phyloP scores from a whole-genome alignment of 352 stramenopile genomes.

The Phytophthora melonis region DNA sequence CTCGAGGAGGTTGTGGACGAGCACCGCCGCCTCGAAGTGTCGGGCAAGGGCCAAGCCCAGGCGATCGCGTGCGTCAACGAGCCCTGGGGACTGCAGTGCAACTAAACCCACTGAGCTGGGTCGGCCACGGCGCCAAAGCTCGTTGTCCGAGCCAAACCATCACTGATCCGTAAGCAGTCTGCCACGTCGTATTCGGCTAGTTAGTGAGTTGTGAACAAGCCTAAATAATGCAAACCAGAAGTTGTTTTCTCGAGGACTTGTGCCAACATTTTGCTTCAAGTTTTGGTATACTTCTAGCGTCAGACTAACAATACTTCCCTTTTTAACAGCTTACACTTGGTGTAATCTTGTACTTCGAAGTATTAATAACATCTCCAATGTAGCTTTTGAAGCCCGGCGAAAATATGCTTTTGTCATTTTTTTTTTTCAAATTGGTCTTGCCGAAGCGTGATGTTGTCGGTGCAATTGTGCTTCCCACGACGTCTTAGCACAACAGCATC shows the following conservation, averaged over 20 bases:
- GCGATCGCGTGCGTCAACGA: conserved; percentile 1
- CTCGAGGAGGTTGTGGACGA: conserved; percentile 4
- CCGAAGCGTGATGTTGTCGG: no score
- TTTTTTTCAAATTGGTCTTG: no score
- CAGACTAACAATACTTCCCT: no score
- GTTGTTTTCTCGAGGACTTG: neutral
- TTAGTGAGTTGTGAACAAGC: neutral
- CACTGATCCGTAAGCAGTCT: neutral
- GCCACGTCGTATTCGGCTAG: neutral
- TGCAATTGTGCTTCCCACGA: no score
- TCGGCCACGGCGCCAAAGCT: neutral
- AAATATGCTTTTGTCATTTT: no score
- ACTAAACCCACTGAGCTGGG: neutral
- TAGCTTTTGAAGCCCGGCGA: no score
- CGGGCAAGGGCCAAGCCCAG: conserved; percentile 8
- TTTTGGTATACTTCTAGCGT: no score
- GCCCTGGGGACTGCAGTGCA: conserved; percentile 5
- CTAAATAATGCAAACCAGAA: neutral
- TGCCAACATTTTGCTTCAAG: no score
- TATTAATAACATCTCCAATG: no score
- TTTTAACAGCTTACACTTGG: no score
- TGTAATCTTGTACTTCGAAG: no score
- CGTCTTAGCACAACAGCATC: no score
- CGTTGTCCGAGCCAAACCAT: neutral
- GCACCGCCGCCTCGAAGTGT: conserved; percentile 12